Percentiles rank a stretch among this genome's conserved stretches.
Evolutionary conservation across 208 protist species (phyloP).

Genomic region (Trypanosoma boissoni): DNA sequence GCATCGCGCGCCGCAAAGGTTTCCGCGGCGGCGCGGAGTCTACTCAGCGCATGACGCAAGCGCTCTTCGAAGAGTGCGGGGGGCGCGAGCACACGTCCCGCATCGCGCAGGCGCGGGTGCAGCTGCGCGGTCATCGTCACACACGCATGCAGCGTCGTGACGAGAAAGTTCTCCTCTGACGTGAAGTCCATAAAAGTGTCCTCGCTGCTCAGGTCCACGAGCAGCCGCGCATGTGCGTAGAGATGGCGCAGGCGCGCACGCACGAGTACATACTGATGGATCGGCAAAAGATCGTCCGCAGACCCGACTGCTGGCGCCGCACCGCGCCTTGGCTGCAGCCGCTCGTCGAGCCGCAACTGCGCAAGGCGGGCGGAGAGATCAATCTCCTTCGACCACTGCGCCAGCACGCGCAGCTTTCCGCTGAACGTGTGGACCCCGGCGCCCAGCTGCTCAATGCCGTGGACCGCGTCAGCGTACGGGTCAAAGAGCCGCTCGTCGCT

Average conservation of each 20-base stretch:
- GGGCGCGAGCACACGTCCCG: constrained; percentile 43
- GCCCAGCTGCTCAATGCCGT: constrained; percentile 63
- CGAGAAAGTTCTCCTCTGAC: constrained; percentile 71
- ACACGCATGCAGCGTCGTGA: constrained; percentile 82
- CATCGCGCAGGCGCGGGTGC: constrained; percentile 59
- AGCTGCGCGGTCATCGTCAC: constrained; percentile 47
- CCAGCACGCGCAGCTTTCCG: constrained; percentile 56
- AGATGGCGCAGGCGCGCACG: constrained; percentile 43
- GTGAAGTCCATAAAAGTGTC: constrained; percentile 69
- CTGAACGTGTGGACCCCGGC: constrained; percentile 40
- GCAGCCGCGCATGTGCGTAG: constrained; percentile 59
- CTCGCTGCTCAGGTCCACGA: constrained; percentile 65
- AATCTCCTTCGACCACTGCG: constrained; percentile 79
- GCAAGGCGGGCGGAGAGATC: constrained; percentile 67
- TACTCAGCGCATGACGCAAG: constrained; percentile 8
- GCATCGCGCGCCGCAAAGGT: constrained; percentile 6
- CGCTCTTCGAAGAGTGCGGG: constrained; percentile 30
- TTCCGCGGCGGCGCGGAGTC: not conserved
- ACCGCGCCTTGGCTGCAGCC: not conserved
- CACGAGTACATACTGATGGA: constrained; percentile 83
- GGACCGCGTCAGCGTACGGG: constrained; percentile 79
- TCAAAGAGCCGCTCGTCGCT: constrained; percentile 67
- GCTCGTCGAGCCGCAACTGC: constrained; percentile 37
- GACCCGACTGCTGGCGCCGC: constrained; percentile 37
- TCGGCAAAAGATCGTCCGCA: constrained; percentile 84